Evolutionary conservation across 345 rosid genomes (phyloP), one percentile per base, ranked within the genome.

Genomic region (Bruguiera sexangula): DNA sequence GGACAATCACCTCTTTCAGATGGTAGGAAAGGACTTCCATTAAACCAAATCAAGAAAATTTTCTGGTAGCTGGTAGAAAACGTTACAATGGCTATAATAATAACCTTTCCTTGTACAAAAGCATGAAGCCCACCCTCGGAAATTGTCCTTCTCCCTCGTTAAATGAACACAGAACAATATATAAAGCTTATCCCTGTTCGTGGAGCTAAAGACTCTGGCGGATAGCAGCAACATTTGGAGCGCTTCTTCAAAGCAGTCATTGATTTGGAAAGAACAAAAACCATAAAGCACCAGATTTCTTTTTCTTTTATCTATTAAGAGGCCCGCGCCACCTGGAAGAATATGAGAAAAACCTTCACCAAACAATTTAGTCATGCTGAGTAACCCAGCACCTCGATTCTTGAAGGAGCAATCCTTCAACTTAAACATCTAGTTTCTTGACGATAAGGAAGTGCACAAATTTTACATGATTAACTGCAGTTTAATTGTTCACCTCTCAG

Each of bases 401-500:
- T 56, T 24, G 18, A 24, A 24, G 26, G 22, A 56, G 30, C 60
- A 21, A 10, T 56, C 60, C 60, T 56, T 27, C 26, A 56, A 56
- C 26, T 56, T 5, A 8, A 24, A 56, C 16, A 24, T 10, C 60
- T 43, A 56, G 29, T 15, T 56, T 24, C 30, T 24, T 27, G 13
- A 24, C 18, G 27, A 46, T 5, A 8, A 46, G 58, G 46, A 58
- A 57, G 61, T 30, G 15, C 16, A 24, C 6, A 26, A 31, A 37
- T 22, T 34, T 55, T 16, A 55, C 21, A 24, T 48, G 19, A 27
- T 24, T 48, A 31, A 46, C 0, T 18, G n/a, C 37, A 62, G 51
- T 61, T 61, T 64, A 30, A 43, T 30, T 27, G 27, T 57, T 66
- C 60, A 62, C 76, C 76, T 71, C 36, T 26, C 36, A 26, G 21